Evolutionary conservation across 1,284 basidiomycete species (phyloP), one percentile per base, ranked within the genome.

Genomic region (Apiotrichum montevideense): DNA sequence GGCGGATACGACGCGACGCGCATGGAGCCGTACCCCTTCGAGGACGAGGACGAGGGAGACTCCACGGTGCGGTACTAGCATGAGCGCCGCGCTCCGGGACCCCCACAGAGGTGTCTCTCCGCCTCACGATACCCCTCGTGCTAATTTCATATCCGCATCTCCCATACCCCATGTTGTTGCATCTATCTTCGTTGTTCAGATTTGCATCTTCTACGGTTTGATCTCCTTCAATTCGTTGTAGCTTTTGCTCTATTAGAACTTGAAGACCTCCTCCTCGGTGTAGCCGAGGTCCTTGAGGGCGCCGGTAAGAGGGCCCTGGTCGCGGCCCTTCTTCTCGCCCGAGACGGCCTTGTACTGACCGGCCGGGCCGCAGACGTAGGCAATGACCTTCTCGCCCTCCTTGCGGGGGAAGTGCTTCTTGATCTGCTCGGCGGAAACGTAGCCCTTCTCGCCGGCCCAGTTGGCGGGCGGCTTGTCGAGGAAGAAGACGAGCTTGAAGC

Each of bases 311-410:
- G 84, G 83, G 34, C 93, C 93, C 76, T 96, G 93, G 75, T 90
- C 85, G 69, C 81, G 81, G 56, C 91, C 63, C 47, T 77, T 75
- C 68, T 80, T 80, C 48, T 73, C 65, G 35, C 80, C 80, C 52
- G 88, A 84, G 61, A 96, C 67, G 1, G 89, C 83, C 35, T 80
- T 81, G 35, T 95, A 86, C 74, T 95, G 90, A 7, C 82, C 83
- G 41, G 92, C 91, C n/a, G 92, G 90, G 82, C 88, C 92, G 71
- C 94, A 97, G 37, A 97, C 79, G 73, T 93, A 91, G 53, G 95
- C 79, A 79, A 92, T 93, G 69, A 90, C 81, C 78, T 92, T 94
- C 59, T 88, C 84, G 5, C 83, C 85, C 48, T 85, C 75, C 15
- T n/a, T 43, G 43, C 63, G 60, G 14, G 91, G 78, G 29, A 87